A percentile compares a stretch with the other conserved stretches of the same genome.
Conservation (phyloP, 1,284 basidiomycete species). For the Cystobasidium slooffiae region DNA sequence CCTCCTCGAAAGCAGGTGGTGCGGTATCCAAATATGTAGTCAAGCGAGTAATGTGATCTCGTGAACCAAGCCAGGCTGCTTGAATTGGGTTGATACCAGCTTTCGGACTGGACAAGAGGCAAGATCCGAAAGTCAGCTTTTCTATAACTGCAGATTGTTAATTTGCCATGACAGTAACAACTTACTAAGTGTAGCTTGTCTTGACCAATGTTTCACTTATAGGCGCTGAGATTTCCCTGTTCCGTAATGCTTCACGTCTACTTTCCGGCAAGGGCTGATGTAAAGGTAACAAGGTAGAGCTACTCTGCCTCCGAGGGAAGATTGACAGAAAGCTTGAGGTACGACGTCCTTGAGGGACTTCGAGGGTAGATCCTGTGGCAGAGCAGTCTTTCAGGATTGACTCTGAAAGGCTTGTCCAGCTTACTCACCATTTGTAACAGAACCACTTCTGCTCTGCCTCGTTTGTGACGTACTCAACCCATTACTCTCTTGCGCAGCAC, state of each 20-base stretch:
- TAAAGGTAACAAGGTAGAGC: not conserved
- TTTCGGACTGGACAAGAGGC: slow-evolving; percentile 13
- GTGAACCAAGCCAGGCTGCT: slow-evolving; percentile 35
- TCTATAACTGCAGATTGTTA: not conserved
- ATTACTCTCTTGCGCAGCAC: not conserved
- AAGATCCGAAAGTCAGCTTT: not conserved
- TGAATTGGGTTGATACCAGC: slow-evolving; percentile 38
- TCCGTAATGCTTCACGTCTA: slow-evolving; percentile 30
- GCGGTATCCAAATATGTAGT: slow-evolving; percentile 36
- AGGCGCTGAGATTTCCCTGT: slow-evolving; percentile 40
- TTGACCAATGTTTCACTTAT: slow-evolving; percentile 33
- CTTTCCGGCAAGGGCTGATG: slow-evolving; percentile 17
- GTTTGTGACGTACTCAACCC: not conserved
- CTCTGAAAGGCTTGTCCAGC: too few species aligned
- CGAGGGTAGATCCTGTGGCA: not conserved
- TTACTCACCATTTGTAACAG: too few species aligned
- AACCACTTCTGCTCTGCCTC: too few species aligned
- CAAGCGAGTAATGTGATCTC: slow-evolving; percentile 30
- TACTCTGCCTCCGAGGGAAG: slow-evolving; percentile 13
- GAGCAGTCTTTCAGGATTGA: too few species aligned
- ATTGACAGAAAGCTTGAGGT: slow-evolving; percentile 13
- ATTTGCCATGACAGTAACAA: not conserved
- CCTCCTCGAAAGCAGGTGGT: slow-evolving; percentile 31
- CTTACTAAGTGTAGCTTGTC: slow-evolving; percentile 37
- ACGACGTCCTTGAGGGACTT: not conserved